These are phyloP conservation scores for Fraxinus xanthoxyloides DNA, from an alignment of 305 asterid species.

Conservation along the genomic window DNA sequence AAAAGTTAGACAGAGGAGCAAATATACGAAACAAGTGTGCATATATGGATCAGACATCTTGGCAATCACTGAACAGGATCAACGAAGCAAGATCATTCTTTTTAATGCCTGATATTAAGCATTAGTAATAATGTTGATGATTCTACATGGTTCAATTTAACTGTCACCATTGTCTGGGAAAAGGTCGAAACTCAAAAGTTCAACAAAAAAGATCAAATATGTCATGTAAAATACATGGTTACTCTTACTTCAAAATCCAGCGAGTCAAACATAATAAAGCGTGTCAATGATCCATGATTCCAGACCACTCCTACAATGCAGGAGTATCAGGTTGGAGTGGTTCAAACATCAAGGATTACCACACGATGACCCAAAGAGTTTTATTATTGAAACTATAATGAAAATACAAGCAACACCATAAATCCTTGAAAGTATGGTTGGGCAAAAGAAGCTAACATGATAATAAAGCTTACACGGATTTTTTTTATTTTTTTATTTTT, in stretches of 20 bases:
- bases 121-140: not conserved
- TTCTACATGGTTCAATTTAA: not conserved
- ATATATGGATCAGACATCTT: not conserved
- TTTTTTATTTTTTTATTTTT: no score
- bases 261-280: not conserved
- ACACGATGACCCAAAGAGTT: not conserved
- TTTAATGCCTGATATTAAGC: not conserved
- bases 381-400: no score
- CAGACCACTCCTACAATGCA: not conserved
- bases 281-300: not conserved
- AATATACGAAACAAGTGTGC: not conserved
- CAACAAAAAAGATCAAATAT: not conserved
- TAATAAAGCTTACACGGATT: not conserved
- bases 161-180: not conserved
- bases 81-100: not conserved
- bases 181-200: not conserved
- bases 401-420: no score
- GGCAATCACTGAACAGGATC: slow-evolving; percentile 2
- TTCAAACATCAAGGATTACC: not conserved
- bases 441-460: not conserved
- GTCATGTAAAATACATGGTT: not conserved
- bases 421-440: not conserved
- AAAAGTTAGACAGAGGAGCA: not conserved
- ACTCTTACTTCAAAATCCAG: not conserved
- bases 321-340: not conserved